Conservation (phyloP, 2,329 filamentous ascomycete species). For the Neopestalotiopsis sp. region DNA sequence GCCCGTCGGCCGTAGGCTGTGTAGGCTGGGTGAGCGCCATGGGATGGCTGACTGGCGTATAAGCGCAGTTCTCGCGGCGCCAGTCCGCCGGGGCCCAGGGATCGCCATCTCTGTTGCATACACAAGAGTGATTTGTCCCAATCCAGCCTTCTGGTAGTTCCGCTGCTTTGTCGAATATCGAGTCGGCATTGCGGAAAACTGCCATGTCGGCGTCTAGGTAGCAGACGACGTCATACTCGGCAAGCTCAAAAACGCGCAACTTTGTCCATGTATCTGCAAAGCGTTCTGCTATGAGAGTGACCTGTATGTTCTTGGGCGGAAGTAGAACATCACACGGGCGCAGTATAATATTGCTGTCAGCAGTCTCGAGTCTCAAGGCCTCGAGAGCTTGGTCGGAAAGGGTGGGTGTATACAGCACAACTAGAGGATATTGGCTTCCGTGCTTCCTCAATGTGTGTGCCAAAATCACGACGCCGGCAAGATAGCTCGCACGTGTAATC, state of each 20-base stretch:
- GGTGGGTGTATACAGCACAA: slow-evolving; percentile 54
- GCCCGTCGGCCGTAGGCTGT: slow-evolving; percentile 28
- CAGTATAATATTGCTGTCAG: slow-evolving; percentile 45
- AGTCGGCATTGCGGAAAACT: slow-evolving; percentile 47
- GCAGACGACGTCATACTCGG: slow-evolving; percentile 46
- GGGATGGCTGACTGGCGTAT: slow-evolving; percentile 46
- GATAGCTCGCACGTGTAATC: slow-evolving; percentile 55
- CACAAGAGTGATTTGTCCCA: slow-evolving; percentile 55
- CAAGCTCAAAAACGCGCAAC: slow-evolving; percentile 55
- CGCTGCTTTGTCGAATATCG: slow-evolving; percentile 45
- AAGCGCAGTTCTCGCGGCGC: slow-evolving; percentile 53
- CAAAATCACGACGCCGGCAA: slow-evolving; percentile 56
- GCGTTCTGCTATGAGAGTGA: slow-evolving; percentile 52
- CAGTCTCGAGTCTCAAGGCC: slow-evolving; percentile 47
- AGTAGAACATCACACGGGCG: slow-evolving; percentile 46
- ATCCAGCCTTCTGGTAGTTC: slow-evolving; percentile 46
- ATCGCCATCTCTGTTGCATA: slow-evolving; percentile 57
- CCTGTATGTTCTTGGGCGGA: slow-evolving; percentile 38
- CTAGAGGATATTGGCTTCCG: slow-evolving; percentile 49
- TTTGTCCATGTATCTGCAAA: slow-evolving; percentile 63
- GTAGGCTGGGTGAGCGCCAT: slow-evolving; percentile 40
- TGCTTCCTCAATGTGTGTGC: slow-evolving; percentile 53
- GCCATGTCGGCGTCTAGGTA: slow-evolving; percentile 61
- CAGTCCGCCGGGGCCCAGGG: slow-evolving; percentile 55
- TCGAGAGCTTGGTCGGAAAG: slow-evolving; percentile 44